Conservation (phyloP, 352 stramenopile genomes). For the Pythium pectinolyticum region DNA sequence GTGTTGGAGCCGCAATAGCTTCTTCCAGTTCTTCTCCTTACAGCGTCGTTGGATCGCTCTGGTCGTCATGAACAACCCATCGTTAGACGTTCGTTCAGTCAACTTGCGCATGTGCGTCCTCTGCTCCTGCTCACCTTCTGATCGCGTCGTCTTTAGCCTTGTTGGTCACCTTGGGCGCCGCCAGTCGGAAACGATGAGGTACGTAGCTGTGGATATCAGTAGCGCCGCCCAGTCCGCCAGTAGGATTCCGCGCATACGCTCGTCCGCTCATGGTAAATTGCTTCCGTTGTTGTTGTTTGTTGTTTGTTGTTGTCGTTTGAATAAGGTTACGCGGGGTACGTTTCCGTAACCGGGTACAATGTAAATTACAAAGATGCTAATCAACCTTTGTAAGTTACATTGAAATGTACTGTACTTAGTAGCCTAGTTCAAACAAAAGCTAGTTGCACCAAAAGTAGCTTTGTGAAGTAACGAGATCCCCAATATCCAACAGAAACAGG, state of each 20-base stretch:
- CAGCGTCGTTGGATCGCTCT: slow-evolving; percentile 65
- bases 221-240: slow-evolving; percentile 43
- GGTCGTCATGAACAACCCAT: not conserved
- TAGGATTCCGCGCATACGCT: slow-evolving; percentile 63
- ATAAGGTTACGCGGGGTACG: not conserved
- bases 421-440: too few relatives aligned
- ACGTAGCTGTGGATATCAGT: slow-evolving; percentile 61
- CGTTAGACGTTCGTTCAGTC: too few relatives aligned
- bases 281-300: not conserved
- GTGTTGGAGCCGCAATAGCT: slow-evolving; percentile 61
- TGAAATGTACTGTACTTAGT: too few relatives aligned
- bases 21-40: slow-evolving; percentile 83
- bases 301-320: not conserved
- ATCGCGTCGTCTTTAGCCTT: slow-evolving; percentile 53
- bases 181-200: slow-evolving; percentile 57
- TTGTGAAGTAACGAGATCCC: not conserved
- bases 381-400: too few relatives aligned
- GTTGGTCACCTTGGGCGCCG: slow-evolving; percentile 22
- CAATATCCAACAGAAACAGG: slow-evolving; percentile 1
- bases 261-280: slow-evolving; percentile 84
- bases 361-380: not conserved
- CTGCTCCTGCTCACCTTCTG: slow-evolving; percentile 35
- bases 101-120: not conserved
- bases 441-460: slow-evolving; percentile 9
- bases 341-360: not conserved